These are phyloP conservation scores for Puccinia triticina DNA, from an alignment of 1,284 basidiomycete species.

Conservation along the genomic window DNA sequence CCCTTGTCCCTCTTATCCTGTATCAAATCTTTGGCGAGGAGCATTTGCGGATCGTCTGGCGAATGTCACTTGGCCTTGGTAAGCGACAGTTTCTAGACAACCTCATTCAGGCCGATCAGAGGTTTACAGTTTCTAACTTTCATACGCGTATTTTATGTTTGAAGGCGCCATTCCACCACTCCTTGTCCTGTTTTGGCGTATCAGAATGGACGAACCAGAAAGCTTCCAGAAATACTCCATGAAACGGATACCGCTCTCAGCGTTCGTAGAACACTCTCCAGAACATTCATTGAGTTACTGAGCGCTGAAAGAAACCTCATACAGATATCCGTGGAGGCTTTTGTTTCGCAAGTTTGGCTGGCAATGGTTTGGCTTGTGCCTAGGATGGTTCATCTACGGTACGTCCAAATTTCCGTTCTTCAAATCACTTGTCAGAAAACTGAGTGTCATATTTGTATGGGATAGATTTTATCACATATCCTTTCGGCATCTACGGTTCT, in stretches of 20 bases:
- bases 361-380: constrained; percentile 44
- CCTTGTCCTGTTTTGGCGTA: constrained; percentile 59
- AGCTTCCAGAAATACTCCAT: constrained; percentile 57
- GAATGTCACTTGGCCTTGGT: constrained; percentile 84
- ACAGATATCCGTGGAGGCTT: constrained; percentile 50
- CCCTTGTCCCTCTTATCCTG: constrained; percentile 54
- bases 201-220: constrained; percentile 58
- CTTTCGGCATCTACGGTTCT: constrained; percentile 80
- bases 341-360: constrained; percentile 48
- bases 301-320: background rate
- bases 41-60: constrained; percentile 83
- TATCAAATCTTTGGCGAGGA: constrained; percentile 68
- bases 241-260: constrained; percentile 53
- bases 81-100: constrained; percentile 67
- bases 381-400: constrained; percentile 52
- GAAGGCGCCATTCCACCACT: constrained; percentile 59
- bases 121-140: constrained; percentile 60
- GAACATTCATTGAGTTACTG: background rate
- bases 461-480: constrained; percentile 59
- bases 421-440: background rate
- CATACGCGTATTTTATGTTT: background rate
- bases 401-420: background rate
- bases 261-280: constrained; percentile 50
- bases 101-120: constrained; percentile 71
- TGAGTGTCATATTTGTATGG: background rate